Conservation (phyloP, 2,329 filamentous ascomycete species). For the Orbilia ellipsospora region DNA sequence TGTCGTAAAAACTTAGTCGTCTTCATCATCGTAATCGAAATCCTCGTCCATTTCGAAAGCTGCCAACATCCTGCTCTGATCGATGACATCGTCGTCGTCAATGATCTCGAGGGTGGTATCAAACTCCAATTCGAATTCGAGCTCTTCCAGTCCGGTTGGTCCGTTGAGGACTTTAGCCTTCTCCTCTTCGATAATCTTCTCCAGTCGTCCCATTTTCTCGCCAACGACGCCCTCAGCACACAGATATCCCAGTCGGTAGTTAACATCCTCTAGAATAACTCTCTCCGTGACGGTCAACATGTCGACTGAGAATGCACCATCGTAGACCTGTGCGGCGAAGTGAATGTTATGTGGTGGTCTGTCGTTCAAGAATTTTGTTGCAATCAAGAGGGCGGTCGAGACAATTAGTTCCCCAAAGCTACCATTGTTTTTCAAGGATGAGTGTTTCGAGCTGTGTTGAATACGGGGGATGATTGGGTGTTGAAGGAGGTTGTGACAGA, state of each 20-base stretch:
- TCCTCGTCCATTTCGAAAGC: constrained; percentile 50
- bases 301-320: constrained; percentile 40
- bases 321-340: constrained; percentile 48
- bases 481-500: constrained; percentile 47
- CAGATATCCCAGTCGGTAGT: constrained; percentile 47
- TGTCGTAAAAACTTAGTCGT: constrained; percentile 25
- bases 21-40: constrained; percentile 49
- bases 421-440: constrained; percentile 14
- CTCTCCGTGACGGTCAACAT: constrained; percentile 45
- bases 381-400: constrained; percentile 43
- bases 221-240: constrained; percentile 45
- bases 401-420: constrained; percentile 44
- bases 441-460: constrained; percentile 10
- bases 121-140: constrained; percentile 46
- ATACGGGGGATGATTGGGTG: constrained; percentile 45
- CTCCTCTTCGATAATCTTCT: constrained; percentile 33
- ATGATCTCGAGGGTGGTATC: constrained; percentile 23
- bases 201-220: constrained; percentile 41
- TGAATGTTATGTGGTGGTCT: constrained; percentile 51
- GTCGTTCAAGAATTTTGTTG: constrained; percentile 51
- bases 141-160: constrained; percentile 26
- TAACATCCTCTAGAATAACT: constrained; percentile 39
- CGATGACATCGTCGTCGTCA: constrained; percentile 41
- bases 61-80: constrained; percentile 41
- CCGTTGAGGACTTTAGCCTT: constrained; percentile 21